phyloP scores from a whole-genome alignment of 2,329 filamentous ascomycete species.

The Ascochyta koolunga region DNA sequence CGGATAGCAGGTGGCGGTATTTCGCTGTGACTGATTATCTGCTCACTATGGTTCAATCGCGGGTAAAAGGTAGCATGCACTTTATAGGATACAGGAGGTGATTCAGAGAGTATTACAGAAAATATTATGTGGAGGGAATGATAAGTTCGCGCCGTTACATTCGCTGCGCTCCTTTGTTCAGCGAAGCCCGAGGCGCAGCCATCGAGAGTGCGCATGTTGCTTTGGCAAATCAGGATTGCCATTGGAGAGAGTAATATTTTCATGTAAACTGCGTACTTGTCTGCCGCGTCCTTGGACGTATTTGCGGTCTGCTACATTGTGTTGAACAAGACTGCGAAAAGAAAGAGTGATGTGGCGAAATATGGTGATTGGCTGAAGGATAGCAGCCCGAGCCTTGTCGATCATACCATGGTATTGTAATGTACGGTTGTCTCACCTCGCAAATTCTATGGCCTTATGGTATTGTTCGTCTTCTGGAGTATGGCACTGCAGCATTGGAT shows the following conservation, averaged over 20 bases:
- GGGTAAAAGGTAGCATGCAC: neutral
- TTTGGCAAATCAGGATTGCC: neutral
- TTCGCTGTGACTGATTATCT: neutral
- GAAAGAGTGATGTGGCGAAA: neutral
- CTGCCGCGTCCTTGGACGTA: neutral
- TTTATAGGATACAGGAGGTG: neutral
- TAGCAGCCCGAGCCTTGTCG: neutral
- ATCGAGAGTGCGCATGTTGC: neutral
- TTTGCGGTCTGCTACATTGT: constrained; percentile 11
- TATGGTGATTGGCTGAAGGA: constrained; percentile 1
- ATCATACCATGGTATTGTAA: neutral
- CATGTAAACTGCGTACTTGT: neutral
- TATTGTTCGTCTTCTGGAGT: neutral
- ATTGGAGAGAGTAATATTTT: neutral
- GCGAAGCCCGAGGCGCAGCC: neutral
- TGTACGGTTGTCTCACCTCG: neutral
- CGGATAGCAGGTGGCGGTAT: neutral
- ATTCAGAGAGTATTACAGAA: neutral
- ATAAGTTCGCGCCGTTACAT: neutral
- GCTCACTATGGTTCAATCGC: neutral
- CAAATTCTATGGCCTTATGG: neutral
- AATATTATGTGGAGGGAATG: neutral
- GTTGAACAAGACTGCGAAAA: neutral
- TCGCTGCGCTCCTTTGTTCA: neutral
- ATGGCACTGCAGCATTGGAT: neutral